phyloP scores from a whole-genome alignment of 2,329 filamentous ascomycete species.

The Raffaelea ambrosiae region DNA sequence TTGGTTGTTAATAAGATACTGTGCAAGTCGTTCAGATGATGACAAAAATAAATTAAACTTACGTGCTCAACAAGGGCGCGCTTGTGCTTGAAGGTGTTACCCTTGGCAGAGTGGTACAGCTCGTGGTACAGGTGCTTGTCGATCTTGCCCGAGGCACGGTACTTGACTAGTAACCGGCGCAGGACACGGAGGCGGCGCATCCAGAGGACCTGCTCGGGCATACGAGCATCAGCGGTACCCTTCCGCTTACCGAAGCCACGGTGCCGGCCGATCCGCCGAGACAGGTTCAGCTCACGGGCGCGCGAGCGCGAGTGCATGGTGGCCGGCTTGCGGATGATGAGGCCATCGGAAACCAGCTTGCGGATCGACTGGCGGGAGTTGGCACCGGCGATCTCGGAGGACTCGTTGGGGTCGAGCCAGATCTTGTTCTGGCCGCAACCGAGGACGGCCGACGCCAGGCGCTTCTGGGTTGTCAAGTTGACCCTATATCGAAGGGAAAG shows the following conservation, averaged over 20 bases:
- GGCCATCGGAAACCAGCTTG: constrained; percentile 99
- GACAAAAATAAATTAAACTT: constrained; percentile 41
- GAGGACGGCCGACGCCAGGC: constrained; percentile 96
- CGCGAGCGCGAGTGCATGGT: constrained; percentile 99
- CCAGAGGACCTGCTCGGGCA: constrained; percentile 97
- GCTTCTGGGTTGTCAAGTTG: constrained; percentile 99
- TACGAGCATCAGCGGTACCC: constrained; percentile 99
- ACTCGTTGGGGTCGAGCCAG: constrained; percentile 99
- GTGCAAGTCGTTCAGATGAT: background rate
- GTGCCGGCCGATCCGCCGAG: constrained; percentile 93
- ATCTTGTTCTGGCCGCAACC: constrained; percentile 99
- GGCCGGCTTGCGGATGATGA: constrained; percentile 99
- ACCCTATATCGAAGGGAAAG: constrained; percentile 58
- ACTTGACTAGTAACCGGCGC: constrained; percentile 98
- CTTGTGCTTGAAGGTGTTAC: constrained; percentile 99
- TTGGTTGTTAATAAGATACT: constrained; percentile 12
- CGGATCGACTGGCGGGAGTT: constrained; percentile 99
- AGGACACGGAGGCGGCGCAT: constrained; percentile 99
- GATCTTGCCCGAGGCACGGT: constrained; percentile 99
- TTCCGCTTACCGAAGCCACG: constrained; percentile 99
- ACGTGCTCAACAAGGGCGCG: constrained; percentile 99
- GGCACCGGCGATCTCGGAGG: constrained; percentile 99
- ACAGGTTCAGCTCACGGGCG: constrained; percentile 88
- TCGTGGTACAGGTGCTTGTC: constrained; percentile 99
- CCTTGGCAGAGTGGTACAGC: constrained; percentile 99